Conservation (phyloP, 2,329 filamentous ascomycete species). For the Colletotrichum cereale region DNA sequence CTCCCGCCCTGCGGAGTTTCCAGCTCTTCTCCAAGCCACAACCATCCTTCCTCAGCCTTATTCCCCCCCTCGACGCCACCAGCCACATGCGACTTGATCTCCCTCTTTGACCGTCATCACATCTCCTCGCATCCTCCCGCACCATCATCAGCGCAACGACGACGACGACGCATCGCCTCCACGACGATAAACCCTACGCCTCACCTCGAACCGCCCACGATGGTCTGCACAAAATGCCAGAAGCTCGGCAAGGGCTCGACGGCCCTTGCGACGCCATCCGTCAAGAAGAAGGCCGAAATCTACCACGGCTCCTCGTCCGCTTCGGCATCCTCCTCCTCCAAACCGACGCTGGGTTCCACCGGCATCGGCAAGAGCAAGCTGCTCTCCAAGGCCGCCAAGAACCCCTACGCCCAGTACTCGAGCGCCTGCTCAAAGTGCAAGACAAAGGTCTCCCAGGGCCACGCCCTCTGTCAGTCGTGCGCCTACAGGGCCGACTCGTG, state of each 20-base stretch:
- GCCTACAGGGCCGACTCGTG: conserved; percentile 73
- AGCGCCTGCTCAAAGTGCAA: conserved; percentile 73
- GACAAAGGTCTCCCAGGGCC: conserved; percentile 72
- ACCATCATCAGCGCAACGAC: not conserved
- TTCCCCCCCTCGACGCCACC: not conserved
- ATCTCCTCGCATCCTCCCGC: not conserved
- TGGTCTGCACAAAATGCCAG: conserved; percentile 76
- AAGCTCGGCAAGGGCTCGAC: conserved; percentile 71
- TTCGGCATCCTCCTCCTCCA: conserved; percentile 54
- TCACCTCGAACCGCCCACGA: conserved; percentile 47
- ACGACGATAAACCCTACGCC: not conserved
- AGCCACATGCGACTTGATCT: not conserved
- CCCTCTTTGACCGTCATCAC: not conserved
- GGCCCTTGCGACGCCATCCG: conserved; percentile 70
- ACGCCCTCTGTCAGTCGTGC: conserved; percentile 71
- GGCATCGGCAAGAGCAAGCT: conserved; percentile 76
- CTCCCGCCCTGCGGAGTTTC: conserved; percentile 20
- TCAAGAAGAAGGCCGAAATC: conserved; percentile 77
- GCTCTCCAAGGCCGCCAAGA: conserved; percentile 73
- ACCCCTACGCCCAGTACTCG: conserved; percentile 74
- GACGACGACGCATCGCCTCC: not conserved
- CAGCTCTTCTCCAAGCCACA: conserved; percentile 6
- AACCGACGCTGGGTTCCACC: conserved; percentile 67
- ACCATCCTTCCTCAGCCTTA: conserved; percentile 3
- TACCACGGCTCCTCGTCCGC: conserved; percentile 71